phyloP scores from a whole-genome alignment of 257 asterid genomes.

The Thymus quinquecostatus region DNA sequence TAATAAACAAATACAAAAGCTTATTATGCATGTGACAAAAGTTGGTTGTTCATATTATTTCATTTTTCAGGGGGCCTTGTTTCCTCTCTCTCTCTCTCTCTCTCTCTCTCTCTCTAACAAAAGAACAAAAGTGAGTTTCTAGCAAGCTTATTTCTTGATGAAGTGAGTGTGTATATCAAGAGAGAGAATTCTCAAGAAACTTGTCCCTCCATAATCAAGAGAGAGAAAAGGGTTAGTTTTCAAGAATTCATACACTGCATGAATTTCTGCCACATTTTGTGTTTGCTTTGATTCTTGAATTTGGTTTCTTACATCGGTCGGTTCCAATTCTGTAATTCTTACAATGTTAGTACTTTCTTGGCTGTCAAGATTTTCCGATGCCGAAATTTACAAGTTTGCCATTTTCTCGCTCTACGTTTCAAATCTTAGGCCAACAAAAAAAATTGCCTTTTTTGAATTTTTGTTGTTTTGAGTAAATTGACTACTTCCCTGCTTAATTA shows the following conservation, averaged over 20 bases:
- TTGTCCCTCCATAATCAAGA: slow-evolving; percentile 16
- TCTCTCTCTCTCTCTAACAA: slow-evolving; percentile 26
- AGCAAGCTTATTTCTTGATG: slow-evolving; percentile 31
- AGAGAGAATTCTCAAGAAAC: not conserved
- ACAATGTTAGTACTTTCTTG: slow-evolving; percentile 13
- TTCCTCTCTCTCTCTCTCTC: slow-evolving; percentile 27
- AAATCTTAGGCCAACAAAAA: slow-evolving; percentile 30
- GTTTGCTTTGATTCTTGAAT: slow-evolving; percentile 12
- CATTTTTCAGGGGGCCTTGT: not conserved
- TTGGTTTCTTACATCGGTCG: not conserved
- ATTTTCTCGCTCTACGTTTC: slow-evolving; percentile 32
- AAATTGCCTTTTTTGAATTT: slow-evolving; percentile 14
- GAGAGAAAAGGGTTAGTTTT: slow-evolving; percentile 31
- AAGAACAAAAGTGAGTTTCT: slow-evolving; percentile 31
- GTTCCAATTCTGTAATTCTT: slow-evolving; percentile 1
- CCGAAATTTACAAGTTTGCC: slow-evolving; percentile 23
- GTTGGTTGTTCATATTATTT: slow-evolving; percentile 43
- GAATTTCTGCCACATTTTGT: slow-evolving; percentile 32
- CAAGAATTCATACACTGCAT: slow-evolving; percentile 22
- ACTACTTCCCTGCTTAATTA: slow-evolving; percentile 29
- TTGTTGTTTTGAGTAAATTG: slow-evolving; percentile 39
- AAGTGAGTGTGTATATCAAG: slow-evolving; percentile 27
- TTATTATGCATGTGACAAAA: slow-evolving; percentile 50
- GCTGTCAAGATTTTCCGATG: slow-evolving; percentile 36
- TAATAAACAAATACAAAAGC: slow-evolving; percentile 24